Evolutionary conservation across 75 land plant genomes (phyloP), one percentile per base, ranked within the genome.

Genomic region (Chamaecyparis obtusa): DNA sequence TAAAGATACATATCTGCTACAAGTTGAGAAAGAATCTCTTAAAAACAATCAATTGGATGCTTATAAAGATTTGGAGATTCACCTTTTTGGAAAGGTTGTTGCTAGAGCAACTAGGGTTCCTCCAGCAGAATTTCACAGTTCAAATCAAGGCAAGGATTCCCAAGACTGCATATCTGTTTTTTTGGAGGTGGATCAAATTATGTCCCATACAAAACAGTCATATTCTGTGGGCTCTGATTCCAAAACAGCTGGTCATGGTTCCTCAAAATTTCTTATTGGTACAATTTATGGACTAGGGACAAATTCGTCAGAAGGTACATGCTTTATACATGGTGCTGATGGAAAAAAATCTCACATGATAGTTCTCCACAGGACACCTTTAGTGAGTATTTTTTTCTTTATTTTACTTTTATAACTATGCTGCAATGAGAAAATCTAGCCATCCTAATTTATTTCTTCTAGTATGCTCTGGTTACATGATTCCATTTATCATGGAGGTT

Each of bases 321-420:
- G 99, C 77, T 87, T 39, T 85, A 94, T 97, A 60, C 93, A 91
- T 85, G 88, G 91, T 89, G 85, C 87, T 21, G 89, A 80, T 86
- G 97, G 97, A 35, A 78, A 83, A 36, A 90, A 92, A 81, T 95
- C 97, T 83, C 99, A 97, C 91, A 91, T 89, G 88, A 91, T 97
- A 33, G 86, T 96, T 87, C 95, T 96, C 85, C 94, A 96, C 85
- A 92, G 94, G 71, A 96, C 99, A 48, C 90, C 95, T 56, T 76
- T 94, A 95, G 99, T 97, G 87, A 83, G 99, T 91, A 39, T 64
- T 74, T 10, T 35, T 48, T 86, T n/a, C 14, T 54, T 80, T 78
- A 27, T 27, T 43, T 7, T 13, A 5, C 17, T 81, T 44, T 81
- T 24, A 7, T 9, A 21, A 72, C 4, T 74, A 67, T 24, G 71